These are phyloP conservation scores for Croton laevigatus DNA, from an alignment of 441 rosid genomes.

Conservation along the genomic window DNA sequence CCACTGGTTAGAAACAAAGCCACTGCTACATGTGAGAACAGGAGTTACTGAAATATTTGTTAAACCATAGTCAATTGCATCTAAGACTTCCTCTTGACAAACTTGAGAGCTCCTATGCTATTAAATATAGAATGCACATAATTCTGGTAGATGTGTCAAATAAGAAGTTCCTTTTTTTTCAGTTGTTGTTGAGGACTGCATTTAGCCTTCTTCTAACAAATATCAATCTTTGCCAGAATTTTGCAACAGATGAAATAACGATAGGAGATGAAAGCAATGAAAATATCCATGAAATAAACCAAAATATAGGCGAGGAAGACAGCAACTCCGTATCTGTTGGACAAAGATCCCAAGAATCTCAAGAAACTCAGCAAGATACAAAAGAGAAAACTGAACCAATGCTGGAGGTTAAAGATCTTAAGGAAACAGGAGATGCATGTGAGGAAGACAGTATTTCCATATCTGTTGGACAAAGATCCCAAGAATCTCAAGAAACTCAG, in stretches of 20 bases:
- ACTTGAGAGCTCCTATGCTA: conserved; percentile 4
- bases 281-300: conserved; percentile 19
- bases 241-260: conserved; percentile 22
- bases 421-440: conserved; percentile 31
- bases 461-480: conserved; percentile 21
- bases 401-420: conserved; percentile 25
- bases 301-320: conserved; percentile 26
- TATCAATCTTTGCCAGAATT: conserved; percentile 29
- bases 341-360: conserved; percentile 25
- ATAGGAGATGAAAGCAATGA: conserved; percentile 27
- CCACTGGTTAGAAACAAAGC: neutral
- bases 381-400: conserved; percentile 29
- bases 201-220: conserved; percentile 25
- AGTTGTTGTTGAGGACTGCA: neutral
- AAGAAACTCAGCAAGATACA: conserved; percentile 27
- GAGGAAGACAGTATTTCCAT: conserved; percentile 29
- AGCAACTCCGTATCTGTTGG: conserved; percentile 20
- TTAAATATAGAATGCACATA: neutral
- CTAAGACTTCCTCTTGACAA: conserved; percentile 1
- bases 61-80: neutral
- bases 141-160: neutral
- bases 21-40: neutral
- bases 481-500: conserved; percentile 29
- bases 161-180: neutral
- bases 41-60: neutral